These are phyloP conservation scores for Kodamaea sagamina DNA, from an alignment of 805 yeast species.

Conservation along the genomic window DNA sequence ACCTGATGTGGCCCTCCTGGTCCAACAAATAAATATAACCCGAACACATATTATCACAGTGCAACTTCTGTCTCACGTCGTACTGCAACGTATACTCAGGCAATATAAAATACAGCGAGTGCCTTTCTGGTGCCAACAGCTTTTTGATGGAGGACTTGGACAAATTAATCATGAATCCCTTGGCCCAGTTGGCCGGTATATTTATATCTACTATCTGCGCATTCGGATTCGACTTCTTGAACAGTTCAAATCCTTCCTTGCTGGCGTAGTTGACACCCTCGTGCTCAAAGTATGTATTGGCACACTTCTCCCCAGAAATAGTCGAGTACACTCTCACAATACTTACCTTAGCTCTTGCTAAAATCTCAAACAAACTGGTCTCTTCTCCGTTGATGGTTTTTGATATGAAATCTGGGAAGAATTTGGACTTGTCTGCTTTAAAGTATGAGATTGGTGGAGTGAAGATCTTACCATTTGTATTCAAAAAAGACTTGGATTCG, in stretches of 20 bases:
- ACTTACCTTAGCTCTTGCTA: conserved; percentile 53
- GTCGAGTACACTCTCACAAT: conserved; percentile 67
- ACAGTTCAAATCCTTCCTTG: conserved; percentile 31
- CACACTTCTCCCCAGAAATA: conserved; percentile 68
- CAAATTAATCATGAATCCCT: conserved; percentile 58
- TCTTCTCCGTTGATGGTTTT: conserved; percentile 46
- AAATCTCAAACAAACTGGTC: conserved; percentile 36
- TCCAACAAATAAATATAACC: conserved; percentile 87
- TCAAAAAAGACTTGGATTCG: conserved; percentile 51
- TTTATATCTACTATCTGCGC: conserved; percentile 77
- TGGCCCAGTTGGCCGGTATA: conserved; percentile 71
- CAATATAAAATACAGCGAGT: conserved; percentile 61
- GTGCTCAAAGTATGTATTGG: conserved; percentile 57
- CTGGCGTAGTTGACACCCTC: conserved; percentile 41
- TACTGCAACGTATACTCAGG: conserved; percentile 60
- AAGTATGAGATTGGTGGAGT: conserved; percentile 80
- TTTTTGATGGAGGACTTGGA: conserved; percentile 46
- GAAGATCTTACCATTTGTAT: conserved; percentile 84
- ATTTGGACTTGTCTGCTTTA: conserved; percentile 67
- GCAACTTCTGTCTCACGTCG: conserved; percentile 56
- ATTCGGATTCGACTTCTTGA: conserved; percentile 46
- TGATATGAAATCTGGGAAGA: conserved; percentile 78
- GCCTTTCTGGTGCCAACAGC: conserved; percentile 49
- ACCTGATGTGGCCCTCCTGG: conserved; percentile 69
- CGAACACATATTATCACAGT: conserved; percentile 72